phyloP scores from a whole-genome alignment of 1,284 basidiomycete genomes.

The Inonotus hispidus region DNA sequence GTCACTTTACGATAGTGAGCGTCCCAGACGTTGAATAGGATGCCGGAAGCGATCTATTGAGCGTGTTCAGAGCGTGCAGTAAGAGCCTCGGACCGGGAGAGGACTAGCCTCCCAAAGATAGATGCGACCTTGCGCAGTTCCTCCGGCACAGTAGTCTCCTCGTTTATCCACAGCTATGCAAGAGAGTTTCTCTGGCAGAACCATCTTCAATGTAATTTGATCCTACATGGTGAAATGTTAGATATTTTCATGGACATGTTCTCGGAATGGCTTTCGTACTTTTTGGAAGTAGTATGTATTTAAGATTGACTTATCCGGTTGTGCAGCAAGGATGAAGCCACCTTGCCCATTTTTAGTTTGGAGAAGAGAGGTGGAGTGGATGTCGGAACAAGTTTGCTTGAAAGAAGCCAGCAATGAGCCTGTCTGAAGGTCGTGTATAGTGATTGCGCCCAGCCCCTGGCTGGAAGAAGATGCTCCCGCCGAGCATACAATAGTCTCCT shows the following conservation, averaged over 20 bases:
- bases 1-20: slow-evolving; percentile 91
- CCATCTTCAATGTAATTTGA: slow-evolving; percentile 80
- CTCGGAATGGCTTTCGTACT: slow-evolving; percentile 32
- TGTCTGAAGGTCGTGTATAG: slow-evolving; percentile 69
- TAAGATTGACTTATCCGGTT: slow-evolving; percentile 74
- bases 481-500: slow-evolving; percentile 63
- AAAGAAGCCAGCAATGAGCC: slow-evolving; percentile 64
- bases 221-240: slow-evolving; percentile 47
- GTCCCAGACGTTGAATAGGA: slow-evolving; percentile 86
- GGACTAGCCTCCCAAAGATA: slow-evolving; percentile 89
- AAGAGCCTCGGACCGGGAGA: slow-evolving; percentile 3
- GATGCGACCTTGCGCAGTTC: slow-evolving; percentile 82
- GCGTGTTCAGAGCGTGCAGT: slow-evolving; percentile 20
- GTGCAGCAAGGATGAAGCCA: slow-evolving; percentile 70
- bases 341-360: slow-evolving; percentile 62
- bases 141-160: slow-evolving; percentile 81
- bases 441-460: slow-evolving; percentile 53
- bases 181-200: slow-evolving; percentile 84
- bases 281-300: slow-evolving; percentile 84
- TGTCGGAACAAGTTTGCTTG: slow-evolving; percentile 62
- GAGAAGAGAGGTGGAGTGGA: slow-evolving; percentile 56
- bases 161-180: slow-evolving; percentile 72
- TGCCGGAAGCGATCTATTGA: slow-evolving; percentile 79
- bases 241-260: not conserved
- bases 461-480: slow-evolving; percentile 43